phyloP scores from a whole-genome alignment of 768 basidiomycete species.

The Pluteus cervinus region DNA sequence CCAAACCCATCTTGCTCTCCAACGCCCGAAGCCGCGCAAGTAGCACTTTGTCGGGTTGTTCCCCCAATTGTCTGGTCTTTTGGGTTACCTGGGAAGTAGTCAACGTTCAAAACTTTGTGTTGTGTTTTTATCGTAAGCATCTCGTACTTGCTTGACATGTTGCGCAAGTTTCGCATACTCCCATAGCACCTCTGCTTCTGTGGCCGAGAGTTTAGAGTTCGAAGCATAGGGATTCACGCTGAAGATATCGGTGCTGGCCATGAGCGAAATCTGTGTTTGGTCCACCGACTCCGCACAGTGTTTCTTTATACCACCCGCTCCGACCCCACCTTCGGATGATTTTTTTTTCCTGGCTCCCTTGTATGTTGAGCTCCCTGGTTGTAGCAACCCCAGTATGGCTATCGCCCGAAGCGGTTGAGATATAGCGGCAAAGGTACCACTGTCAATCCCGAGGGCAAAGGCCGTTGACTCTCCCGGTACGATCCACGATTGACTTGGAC shows the following conservation, averaged over 20 bases:
- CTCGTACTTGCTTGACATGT: constrained; percentile 68
- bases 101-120: constrained; percentile 1
- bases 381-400: too few relatives aligned
- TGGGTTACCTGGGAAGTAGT: constrained; percentile 44
- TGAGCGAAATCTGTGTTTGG: constrained; percentile 13
- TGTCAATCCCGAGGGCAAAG: too few relatives aligned
- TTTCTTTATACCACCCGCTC: too few relatives aligned
- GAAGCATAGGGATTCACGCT: constrained; percentile 66
- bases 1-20: constrained; percentile 93
- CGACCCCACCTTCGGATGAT: too few relatives aligned
- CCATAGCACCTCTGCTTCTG: constrained; percentile 83
- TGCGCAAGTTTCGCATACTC: constrained; percentile 88
- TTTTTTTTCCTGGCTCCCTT: too few relatives aligned
- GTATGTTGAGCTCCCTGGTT: too few relatives aligned
- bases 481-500: too few relatives aligned
- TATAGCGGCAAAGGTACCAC: too few relatives aligned
- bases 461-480: too few relatives aligned
- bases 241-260: constrained; percentile 48
- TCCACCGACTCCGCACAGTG: too few relatives aligned
- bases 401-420: too few relatives aligned
- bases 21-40: constrained; percentile 71
- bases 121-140: neutral
- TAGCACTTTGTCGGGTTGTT: constrained; percentile 73
- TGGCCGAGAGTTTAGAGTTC: constrained; percentile 56
- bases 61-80: constrained; percentile 63